Evolutionary conservation across 2,329 filamentous ascomycete species (phyloP).

Genomic region (Rutstroemia sp.): DNA sequence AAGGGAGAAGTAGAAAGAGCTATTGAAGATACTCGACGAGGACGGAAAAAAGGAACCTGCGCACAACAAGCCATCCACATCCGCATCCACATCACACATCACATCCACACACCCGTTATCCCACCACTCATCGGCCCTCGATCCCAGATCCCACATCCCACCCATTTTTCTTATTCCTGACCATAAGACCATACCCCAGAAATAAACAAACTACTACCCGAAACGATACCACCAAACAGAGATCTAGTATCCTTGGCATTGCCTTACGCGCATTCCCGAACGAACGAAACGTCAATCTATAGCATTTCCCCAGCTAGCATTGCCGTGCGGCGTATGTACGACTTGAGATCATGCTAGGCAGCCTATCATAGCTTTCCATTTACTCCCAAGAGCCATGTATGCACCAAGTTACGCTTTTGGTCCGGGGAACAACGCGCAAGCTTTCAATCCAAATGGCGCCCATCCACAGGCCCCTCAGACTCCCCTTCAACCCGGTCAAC

Average conservation of each 20-base stretch:
- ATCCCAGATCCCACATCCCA: no score
- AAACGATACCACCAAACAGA: slow-evolving; percentile 3
- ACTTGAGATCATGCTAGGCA: slow-evolving; percentile 11
- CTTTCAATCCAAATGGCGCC: slow-evolving; percentile 14
- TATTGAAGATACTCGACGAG: no score
- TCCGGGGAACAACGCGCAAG: slow-evolving; percentile 6
- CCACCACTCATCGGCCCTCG: no score
- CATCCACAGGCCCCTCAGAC: slow-evolving; percentile 11
- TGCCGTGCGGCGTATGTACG: slow-evolving; percentile 10
- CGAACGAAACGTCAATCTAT: slow-evolving; percentile 8
- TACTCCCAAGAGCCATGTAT: slow-evolving; percentile 13
- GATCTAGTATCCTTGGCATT: slow-evolving; percentile 7
- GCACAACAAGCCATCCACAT: no score
- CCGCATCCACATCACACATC: no score
- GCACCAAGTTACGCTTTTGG: slow-evolving; percentile 13
- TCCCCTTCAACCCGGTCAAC: slow-evolving; percentile 25
- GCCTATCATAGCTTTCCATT: slow-evolving; percentile 10
- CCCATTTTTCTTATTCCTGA: neutral
- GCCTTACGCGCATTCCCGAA: slow-evolving; percentile 9
- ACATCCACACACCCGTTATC: no score
- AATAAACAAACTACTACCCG: slow-evolving; percentile 2
- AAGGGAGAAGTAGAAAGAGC: no score
- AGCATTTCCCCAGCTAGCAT: slow-evolving; percentile 5
- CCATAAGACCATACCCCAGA: slow-evolving; percentile 1
- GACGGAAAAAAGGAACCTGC: no score